phyloP scores from a whole-genome alignment of 164 flowering plant genomes.

The Cinnamomum micranthum region DNA sequence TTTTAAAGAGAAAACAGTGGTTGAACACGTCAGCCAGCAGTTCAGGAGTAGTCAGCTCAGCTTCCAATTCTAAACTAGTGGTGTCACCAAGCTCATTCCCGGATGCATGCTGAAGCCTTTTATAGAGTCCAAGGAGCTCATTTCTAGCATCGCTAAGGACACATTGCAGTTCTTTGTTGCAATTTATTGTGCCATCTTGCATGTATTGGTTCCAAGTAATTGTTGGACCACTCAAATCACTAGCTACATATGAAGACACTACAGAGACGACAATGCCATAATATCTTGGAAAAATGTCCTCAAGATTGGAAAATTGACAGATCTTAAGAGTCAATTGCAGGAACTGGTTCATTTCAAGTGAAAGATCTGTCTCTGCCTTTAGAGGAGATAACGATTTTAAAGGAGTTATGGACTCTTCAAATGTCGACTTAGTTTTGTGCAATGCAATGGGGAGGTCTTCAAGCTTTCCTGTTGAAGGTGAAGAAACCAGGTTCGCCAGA shows the following conservation, averaged over 20 bases:
- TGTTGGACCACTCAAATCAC: conserved; percentile 25
- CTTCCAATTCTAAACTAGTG: conserved; percentile 43
- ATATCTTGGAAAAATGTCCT: conserved; percentile 31
- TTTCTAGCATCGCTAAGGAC: conserved; percentile 46
- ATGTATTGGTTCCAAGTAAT: conserved; percentile 23
- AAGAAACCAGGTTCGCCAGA: conserved; percentile 60
- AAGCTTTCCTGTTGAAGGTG: conserved; percentile 67
- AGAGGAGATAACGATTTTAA: conserved; percentile 42
- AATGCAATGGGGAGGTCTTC: conserved; percentile 89
- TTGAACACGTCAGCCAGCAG: conserved; percentile 52
- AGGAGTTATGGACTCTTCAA: conserved; percentile 54
- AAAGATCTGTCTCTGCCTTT: conserved; percentile 40
- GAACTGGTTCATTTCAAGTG: conserved; percentile 52
- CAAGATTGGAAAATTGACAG: conserved; percentile 38
- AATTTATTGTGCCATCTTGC: conserved; percentile 11
- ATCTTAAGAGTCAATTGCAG: conserved; percentile 49
- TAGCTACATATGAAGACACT: conserved; percentile 42
- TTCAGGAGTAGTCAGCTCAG: conserved; percentile 41
- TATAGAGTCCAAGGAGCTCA: conserved; percentile 53
- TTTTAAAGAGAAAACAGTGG: conserved; percentile 30
- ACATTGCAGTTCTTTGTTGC: conserved; percentile 21
- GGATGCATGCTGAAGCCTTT: conserved; percentile 33
- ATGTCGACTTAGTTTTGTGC: conserved; percentile 34
- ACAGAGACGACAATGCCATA: conserved; percentile 45
- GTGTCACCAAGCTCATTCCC: conserved; percentile 27